Conservation (phyloP, 1,284 basidiomycete genomes). For the Sanghuangporus weigelae region DNA sequence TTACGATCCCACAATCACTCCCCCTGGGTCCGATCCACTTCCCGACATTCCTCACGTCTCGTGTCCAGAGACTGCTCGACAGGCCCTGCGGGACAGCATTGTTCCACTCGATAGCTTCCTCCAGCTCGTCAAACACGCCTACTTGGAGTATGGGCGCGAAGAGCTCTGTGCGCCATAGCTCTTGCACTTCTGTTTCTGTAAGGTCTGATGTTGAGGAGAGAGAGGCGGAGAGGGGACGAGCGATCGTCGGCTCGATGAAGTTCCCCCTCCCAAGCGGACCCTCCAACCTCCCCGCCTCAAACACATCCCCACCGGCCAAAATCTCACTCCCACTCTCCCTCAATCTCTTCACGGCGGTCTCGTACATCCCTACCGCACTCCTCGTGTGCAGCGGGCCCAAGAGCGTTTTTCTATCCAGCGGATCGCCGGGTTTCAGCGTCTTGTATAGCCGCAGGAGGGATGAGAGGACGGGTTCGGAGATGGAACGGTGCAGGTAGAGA, state of each 20-base stretch:
- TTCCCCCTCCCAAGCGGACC: conserved; percentile 47
- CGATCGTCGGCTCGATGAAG: conserved; percentile 87
- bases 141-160: conserved; percentile 88
- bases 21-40: conserved; percentile 90
- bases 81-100: conserved; percentile 91
- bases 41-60: conserved; percentile 75
- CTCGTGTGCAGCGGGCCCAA: conserved; percentile 84
- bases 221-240: conserved; percentile 41
- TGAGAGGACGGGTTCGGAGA: conserved; percentile 73
- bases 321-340: conserved; percentile 70
- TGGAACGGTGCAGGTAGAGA: conserved; percentile 79
- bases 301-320: conserved; percentile 57
- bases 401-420: conserved; percentile 66
- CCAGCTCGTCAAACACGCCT: conserved; percentile 84
- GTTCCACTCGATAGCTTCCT: conserved; percentile 90
- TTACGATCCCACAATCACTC: conserved; percentile 83
- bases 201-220: conserved; percentile 34
- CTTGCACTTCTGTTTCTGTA: conserved; percentile 27
- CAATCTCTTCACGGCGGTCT: conserved; percentile 58
- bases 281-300: conserved; percentile 19
- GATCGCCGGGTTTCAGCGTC: conserved; percentile 73
- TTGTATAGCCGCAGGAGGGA: conserved; percentile 71
- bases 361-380: conserved; percentile 63
- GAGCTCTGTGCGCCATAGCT: conserved; percentile 76
- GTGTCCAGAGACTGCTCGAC: conserved; percentile 88